Base-by-base conservation (phyloP, 2,329 filamentous ascomycete genomes). In the Thyridium curvatum region DNA sequence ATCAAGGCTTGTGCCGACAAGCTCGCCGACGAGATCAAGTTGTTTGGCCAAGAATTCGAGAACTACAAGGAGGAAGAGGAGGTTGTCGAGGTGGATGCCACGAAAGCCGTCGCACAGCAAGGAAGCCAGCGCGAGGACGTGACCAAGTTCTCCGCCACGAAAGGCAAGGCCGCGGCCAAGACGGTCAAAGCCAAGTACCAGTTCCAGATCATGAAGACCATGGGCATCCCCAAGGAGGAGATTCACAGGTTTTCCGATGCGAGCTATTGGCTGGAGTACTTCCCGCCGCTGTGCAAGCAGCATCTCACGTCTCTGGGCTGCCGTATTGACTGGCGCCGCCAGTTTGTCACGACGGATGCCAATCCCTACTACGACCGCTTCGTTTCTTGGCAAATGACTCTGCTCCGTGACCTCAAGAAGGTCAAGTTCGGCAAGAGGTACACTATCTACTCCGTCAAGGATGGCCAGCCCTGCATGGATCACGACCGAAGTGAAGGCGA, bases 1-100 rank as follows among this genome's bases (percentile, higher is more conserved):
- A 98, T 98, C 71, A 96, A 96, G 66, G 90, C 93, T 6, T 94
- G 87, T 55, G 89, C 93, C 39, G 91, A 98, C 71, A 97, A 97
- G 72, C 78, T 98, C 34, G 80, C 84, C 42, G 81, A 87, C 46
- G 93, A 98, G 66, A 83, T 97, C 41, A 80, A 86, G 64, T 72
- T 84, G 66, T 98, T 97, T 55, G 93, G 93, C 16, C 68, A 84
- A 57, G 81, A 89, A 54, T 97, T 97, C 46, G 83, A 90, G 55
- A 71, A 75, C 34, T 94, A 88, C 62, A 72, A 76, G 39, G 77
- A 80, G 40, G 79, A 84, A 10, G 65, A 70, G 3, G 66, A 67
- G 32, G 62, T 48, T 36, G 69, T 68, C 40, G 63, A 69, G 21
- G 74, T 82, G 46, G 75, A 73, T 46, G 68, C 88, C 38, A 89